Conservation (phyloP, 2,329 filamentous ascomycete species). For the Pseudopyricularia cyperi region DNA sequence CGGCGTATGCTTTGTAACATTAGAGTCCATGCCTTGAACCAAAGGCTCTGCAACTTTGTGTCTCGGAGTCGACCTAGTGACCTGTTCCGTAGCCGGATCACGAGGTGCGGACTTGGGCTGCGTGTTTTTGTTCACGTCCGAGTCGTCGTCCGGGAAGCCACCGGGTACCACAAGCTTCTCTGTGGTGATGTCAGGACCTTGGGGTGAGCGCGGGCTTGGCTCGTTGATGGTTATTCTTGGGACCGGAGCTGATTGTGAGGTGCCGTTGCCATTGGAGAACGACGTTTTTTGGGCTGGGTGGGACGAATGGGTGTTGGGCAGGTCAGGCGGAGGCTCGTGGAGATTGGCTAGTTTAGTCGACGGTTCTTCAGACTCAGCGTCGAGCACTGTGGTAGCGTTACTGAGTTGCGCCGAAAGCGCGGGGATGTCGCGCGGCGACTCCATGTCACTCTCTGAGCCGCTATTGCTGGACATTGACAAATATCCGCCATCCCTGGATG, state of each 20-base stretch:
- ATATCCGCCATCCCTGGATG: slow-evolving; percentile 56
- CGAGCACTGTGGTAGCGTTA: slow-evolving; percentile 7
- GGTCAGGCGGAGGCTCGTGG: not conserved
- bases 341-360: not conserved
- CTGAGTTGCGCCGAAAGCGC: slow-evolving; percentile 8
- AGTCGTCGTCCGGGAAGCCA: slow-evolving; percentile 36
- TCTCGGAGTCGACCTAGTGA: slow-evolving; percentile 3
- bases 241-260: slow-evolving; percentile 11
- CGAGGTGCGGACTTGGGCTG: not conserved
- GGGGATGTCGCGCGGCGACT: slow-evolving; percentile 10
- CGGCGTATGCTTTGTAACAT: slow-evolving; percentile 8
- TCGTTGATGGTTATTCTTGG: slow-evolving; percentile 31
- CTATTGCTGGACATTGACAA: slow-evolving; percentile 36
- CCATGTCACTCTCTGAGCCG: slow-evolving; percentile 25
- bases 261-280: not conserved
- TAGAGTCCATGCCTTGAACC: slow-evolving; percentile 8
- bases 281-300: not conserved
- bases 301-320: not conserved
- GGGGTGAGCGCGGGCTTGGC: slow-evolving; percentile 17
- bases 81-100: not conserved
- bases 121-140: slow-evolving; percentile 6
- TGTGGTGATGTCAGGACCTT: slow-evolving; percentile 4
- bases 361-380: slow-evolving; percentile 2
- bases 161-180: slow-evolving; percentile 37
- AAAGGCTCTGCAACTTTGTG: slow-evolving; percentile 10